Conservation (phyloP, 805 yeast genomes). For the Saccharomycopsis sp. region DNA sequence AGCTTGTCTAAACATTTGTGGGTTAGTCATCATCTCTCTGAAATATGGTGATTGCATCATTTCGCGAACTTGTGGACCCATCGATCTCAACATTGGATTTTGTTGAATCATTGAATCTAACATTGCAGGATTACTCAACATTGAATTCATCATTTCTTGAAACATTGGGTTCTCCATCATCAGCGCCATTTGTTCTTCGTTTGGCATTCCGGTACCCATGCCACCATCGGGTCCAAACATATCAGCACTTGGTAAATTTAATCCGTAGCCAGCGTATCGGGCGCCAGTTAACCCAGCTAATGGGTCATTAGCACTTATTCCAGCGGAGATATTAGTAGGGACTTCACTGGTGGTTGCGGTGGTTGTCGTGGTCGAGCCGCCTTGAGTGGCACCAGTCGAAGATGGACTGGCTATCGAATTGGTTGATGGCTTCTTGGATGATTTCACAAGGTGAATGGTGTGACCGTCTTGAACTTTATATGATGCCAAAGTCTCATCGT, state of each 20-base stretch:
- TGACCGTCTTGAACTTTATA: constrained; percentile 84
- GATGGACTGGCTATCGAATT: constrained; percentile 23
- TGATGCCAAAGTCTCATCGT: constrained; percentile 60
- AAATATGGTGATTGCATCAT: constrained; percentile 79
- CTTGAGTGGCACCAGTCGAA: constrained; percentile 25
- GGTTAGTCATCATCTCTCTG: constrained; percentile 74
- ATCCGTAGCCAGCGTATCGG: constrained; percentile 81
- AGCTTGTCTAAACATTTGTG: constrained; percentile 77
- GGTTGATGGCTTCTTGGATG: constrained; percentile 46
- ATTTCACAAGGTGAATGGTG: constrained; percentile 82
- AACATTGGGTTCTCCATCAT: constrained; percentile 79
- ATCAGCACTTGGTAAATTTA: constrained; percentile 78
- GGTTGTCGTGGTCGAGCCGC: constrained; percentile 24
- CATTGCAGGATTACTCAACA: constrained; percentile 86
- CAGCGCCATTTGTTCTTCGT: constrained; percentile 63
- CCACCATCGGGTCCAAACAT: constrained; percentile 97
- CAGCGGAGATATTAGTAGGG: constrained; percentile 81
- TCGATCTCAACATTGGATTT: constrained; percentile 73
- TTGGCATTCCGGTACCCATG: constrained; percentile 50
- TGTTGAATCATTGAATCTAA: constrained; percentile 72
- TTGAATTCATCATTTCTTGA: constrained; percentile 73
- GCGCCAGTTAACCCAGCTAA: constrained; percentile 92
- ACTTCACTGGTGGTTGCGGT: constrained; percentile 28
- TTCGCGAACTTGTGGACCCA: constrained; percentile 87
- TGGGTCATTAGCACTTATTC: constrained; percentile 84